A percentile compares a stretch with the other conserved stretches of the same genome.
These are phyloP conservation scores for Sechiopsis laciniata DNA, from an alignment of 306 rosid species.

Conservation along the genomic window DNA sequence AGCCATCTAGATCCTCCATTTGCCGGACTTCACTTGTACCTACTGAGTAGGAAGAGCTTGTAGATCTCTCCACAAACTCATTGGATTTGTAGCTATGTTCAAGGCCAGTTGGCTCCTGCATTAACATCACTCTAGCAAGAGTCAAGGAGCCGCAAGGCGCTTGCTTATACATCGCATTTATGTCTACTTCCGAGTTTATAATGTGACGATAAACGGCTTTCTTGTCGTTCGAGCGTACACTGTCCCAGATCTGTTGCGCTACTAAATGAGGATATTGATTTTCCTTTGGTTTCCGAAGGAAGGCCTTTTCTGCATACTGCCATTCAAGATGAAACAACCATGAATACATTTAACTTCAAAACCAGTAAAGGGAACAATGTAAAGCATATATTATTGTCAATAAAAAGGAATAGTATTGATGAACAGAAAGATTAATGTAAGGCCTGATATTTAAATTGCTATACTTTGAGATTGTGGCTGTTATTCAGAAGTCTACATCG, in stretches of 20 bases:
- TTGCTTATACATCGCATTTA: conserved; percentile 65
- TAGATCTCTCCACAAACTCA: conserved; percentile 64
- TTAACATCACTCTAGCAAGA: conserved; percentile 85
- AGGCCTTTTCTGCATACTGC: conserved; percentile 93
- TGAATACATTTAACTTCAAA: background rate
- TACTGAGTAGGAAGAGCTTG: conserved; percentile 40
- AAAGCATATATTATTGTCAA: background rate
- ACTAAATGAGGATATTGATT: conserved; percentile 57
- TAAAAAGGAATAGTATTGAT: background rate
- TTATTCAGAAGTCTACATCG: no score
- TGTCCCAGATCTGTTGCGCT: conserved; percentile 90
- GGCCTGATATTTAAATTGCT: background rate
- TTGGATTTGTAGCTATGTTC: conserved; percentile 46
- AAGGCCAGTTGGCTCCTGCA: conserved; percentile 66
- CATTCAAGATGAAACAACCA: conserved; percentile 17
- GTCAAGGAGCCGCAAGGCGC: conserved; percentile 52
- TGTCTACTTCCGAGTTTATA: conserved; percentile 72
- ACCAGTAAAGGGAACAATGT: no score
- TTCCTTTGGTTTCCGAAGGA: conserved; percentile 74
- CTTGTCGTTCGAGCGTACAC: conserved; percentile 82
- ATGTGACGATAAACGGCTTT: conserved; percentile 88
- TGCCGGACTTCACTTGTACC: conserved; percentile 55
- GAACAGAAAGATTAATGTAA: background rate
- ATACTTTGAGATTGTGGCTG: no score
- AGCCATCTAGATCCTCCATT: conserved; percentile 63